Evolutionary conservation across 768 basidiomycete species (phyloP).

Genomic region (Tephrocybe sp.): DNA sequence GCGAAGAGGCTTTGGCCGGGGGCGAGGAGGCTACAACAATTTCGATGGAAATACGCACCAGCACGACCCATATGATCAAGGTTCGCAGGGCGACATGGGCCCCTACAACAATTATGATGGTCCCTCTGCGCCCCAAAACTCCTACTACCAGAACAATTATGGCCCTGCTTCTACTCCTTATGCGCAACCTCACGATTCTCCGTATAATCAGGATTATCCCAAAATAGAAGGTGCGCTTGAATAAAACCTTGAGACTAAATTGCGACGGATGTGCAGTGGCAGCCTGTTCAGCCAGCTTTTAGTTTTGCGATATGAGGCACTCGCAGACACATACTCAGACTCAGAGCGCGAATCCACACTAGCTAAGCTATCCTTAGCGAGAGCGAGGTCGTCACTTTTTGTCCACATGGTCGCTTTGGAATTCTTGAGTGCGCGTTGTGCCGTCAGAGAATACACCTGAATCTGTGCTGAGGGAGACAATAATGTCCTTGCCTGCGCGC

Average conservation of each 20-base stretch:
- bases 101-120: conserved; percentile 71
- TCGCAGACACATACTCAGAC: conserved; percentile 31
- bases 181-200: conserved; percentile 44
- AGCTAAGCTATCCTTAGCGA: conserved; percentile 49
- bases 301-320: conserved; percentile 49
- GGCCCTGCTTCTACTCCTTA: conserved; percentile 47
- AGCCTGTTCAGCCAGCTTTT: conserved; percentile 23
- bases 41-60: conserved; percentile 55
- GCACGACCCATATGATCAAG: conserved; percentile 63
- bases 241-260: conserved; percentile 52
- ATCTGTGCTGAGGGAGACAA: conserved; percentile 19
- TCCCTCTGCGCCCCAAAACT: conserved; percentile 46
- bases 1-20: conserved; percentile 49
- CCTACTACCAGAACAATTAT: conserved; percentile 71
- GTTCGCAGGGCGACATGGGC: conserved; percentile 56
- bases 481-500: conserved; percentile 35
- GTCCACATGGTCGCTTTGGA: conserved; percentile 11
- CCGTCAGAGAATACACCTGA: conserved; percentile 22
- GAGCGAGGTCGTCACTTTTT: too few relatives aligned
- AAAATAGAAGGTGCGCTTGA: conserved; percentile 87
- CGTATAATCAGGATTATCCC: conserved; percentile 57
- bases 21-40: conserved; percentile 51
- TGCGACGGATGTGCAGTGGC: conserved; percentile 37
- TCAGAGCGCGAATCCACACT: conserved; percentile 32
- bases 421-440: conserved; percentile 25